These are phyloP conservation scores for Leccinum subtestaceum DNA, from an alignment of 768 basidiomycete genomes.

Conservation along the genomic window DNA sequence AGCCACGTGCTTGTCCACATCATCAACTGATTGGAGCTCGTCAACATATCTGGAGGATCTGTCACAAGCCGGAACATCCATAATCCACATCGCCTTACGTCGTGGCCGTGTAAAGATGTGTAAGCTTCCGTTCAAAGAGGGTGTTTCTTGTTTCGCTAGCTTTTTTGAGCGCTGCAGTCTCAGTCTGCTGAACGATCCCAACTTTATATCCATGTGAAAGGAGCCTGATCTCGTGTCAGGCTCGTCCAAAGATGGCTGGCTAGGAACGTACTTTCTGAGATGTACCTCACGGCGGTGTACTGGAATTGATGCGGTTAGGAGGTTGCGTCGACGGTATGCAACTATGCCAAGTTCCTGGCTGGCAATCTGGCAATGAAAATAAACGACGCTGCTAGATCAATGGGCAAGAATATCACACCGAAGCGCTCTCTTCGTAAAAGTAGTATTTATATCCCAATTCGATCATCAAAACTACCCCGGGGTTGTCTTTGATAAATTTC, in stretches of 20 bases:
- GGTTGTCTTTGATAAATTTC: slow-evolving; percentile 63
- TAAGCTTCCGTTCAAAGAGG: slow-evolving; percentile 71
- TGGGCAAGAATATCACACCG: slow-evolving; percentile 39
- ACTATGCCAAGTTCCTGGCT: slow-evolving; percentile 77
- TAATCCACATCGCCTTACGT: slow-evolving; percentile 53
- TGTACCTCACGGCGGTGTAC: slow-evolving; percentile 64
- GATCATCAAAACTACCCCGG: slow-evolving; percentile 69
- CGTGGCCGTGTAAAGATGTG: slow-evolving; percentile 79
- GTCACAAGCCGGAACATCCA: slow-evolving; percentile 4
- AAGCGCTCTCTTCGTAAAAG: slow-evolving; percentile 84
- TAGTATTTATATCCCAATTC: slow-evolving; percentile 83
- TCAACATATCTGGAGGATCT: slow-evolving; percentile 70
- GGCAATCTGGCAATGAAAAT: slow-evolving; percentile 50
- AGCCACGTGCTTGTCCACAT: slow-evolving; percentile 50
- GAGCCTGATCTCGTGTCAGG: slow-evolving; percentile 42
- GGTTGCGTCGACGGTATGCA: slow-evolving; percentile 67
- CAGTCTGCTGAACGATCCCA: slow-evolving; percentile 77
- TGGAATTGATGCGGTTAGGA: slow-evolving; percentile 74
- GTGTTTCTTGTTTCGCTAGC: slow-evolving; percentile 69
- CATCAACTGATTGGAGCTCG: slow-evolving; percentile 65
- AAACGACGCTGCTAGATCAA: neutral
- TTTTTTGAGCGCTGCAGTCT: slow-evolving; percentile 90
- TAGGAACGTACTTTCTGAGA: slow-evolving; percentile 60
- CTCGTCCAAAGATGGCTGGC: too few species aligned
- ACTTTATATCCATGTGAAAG: slow-evolving; percentile 79